Percentiles rank a stretch among this genome's conserved stretches.
These are phyloP conservation scores for Saccharomycopsis synnaedendra DNA, from an alignment of 805 yeast species.

Conservation along the genomic window DNA sequence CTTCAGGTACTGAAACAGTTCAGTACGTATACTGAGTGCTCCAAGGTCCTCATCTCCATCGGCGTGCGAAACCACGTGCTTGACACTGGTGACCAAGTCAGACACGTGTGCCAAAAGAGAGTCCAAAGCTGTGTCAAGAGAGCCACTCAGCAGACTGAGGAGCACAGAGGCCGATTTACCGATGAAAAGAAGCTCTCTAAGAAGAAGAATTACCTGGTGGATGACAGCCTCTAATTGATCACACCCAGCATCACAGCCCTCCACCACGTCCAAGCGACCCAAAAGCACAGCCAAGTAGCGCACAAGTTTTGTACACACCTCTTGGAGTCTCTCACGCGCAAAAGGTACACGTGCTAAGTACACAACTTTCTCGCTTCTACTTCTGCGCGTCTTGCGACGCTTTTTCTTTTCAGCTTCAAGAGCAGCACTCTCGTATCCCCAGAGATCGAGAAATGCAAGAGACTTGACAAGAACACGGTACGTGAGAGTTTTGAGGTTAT, in stretches of 20 bases:
- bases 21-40: slow-evolving; percentile 20
- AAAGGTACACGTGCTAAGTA: slow-evolving; percentile 43
- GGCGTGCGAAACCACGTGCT: slow-evolving; percentile 46
- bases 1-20: slow-evolving; percentile 41
- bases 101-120: slow-evolving; percentile 48
- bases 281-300: slow-evolving; percentile 54
- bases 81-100: slow-evolving; percentile 53
- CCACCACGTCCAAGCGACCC: slow-evolving; percentile 71
- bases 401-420: slow-evolving; percentile 24
- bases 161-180: slow-evolving; percentile 29
- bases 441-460: slow-evolving; percentile 50
- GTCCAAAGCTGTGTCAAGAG: slow-evolving; percentile 39
- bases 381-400: slow-evolving; percentile 19
- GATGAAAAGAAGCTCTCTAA: slow-evolving; percentile 52
- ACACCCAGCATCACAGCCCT: slow-evolving; percentile 61
- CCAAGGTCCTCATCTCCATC: slow-evolving; percentile 27
- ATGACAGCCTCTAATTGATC: slow-evolving; percentile 53
- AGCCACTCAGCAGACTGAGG: slow-evolving; percentile 4
- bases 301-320: slow-evolving; percentile 47
- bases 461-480: slow-evolving; percentile 60
- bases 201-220: slow-evolving; percentile 54
- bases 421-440: slow-evolving; percentile 54
- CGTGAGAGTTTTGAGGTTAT: slow-evolving; percentile 49
- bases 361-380: slow-evolving; percentile 30
- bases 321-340: slow-evolving; percentile 52